Conservation (phyloP, 306 rosid species). For the Begonia masoniana region DNA sequence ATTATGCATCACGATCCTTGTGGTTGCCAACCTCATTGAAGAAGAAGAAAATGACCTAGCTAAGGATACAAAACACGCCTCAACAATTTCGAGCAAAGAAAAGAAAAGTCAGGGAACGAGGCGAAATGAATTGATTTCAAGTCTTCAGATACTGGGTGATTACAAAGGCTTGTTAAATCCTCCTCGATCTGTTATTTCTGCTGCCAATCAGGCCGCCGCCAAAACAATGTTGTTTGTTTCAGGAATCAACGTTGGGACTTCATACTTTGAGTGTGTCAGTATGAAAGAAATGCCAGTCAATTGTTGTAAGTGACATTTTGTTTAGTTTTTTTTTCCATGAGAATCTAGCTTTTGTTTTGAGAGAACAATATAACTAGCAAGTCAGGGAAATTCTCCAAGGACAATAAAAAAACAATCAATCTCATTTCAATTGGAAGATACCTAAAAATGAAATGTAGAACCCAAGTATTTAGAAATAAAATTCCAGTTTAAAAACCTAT, state of each 20-base stretch:
- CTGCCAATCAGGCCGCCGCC: slow-evolving; percentile 89
- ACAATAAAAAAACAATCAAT: too few species aligned
- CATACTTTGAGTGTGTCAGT: slow-evolving; percentile 63
- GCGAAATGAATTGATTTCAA: slow-evolving; percentile 53
- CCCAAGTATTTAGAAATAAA: too few species aligned
- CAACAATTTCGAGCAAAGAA: slow-evolving; percentile 45
- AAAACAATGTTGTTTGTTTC: slow-evolving; percentile 79
- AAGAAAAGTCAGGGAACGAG: slow-evolving; percentile 41
- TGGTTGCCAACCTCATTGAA: slow-evolving; percentile 67
- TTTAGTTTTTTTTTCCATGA: not conserved
- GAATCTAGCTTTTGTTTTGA: too few species aligned
- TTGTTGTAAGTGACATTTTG: slow-evolving; percentile 47
- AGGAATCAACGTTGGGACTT: slow-evolving; percentile 53
- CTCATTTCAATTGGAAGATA: too few species aligned
- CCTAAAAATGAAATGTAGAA: too few species aligned
- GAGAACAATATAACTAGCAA: too few species aligned
- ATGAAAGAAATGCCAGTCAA: slow-evolving; percentile 61
- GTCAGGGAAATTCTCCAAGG: too few species aligned
- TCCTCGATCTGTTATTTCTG: slow-evolving; percentile 51
- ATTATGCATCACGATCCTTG: slow-evolving; percentile 70
- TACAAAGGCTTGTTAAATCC: slow-evolving; percentile 75
- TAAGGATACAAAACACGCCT: slow-evolving; percentile 32
- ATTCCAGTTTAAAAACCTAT: too few species aligned
- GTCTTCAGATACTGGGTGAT: slow-evolving; percentile 78
- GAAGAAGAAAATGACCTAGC: slow-evolving; percentile 52